Conservation (phyloP, 306 rosid species). For the Abrus pulchellus region DNA sequence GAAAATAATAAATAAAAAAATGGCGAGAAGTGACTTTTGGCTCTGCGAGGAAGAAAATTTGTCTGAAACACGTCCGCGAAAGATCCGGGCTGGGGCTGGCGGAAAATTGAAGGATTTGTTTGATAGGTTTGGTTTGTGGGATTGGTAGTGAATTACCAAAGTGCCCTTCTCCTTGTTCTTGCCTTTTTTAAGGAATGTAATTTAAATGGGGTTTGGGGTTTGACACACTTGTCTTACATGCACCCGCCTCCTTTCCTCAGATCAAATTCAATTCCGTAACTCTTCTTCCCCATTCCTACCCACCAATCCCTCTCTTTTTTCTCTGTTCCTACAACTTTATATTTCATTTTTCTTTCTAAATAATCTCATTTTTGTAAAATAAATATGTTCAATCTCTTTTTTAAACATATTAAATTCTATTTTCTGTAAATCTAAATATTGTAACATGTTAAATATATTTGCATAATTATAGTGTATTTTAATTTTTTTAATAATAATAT, state of each 20-base stretch:
- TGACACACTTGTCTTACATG: constrained; percentile 91
- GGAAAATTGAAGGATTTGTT: constrained; percentile 61
- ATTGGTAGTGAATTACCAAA: constrained; percentile 14
- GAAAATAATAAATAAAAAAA: constrained; percentile 1
- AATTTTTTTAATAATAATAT: too few species aligned
- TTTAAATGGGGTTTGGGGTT: constrained; percentile 35
- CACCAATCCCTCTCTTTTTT: not conserved
- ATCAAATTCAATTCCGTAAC: constrained; percentile 26
- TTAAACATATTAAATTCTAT: too few species aligned
- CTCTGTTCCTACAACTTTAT: too few species aligned
- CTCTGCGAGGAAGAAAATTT: constrained; percentile 68
- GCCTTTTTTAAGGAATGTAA: not conserved
- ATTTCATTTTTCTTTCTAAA: too few species aligned
- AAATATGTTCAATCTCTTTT: too few species aligned
- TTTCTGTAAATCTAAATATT: too few species aligned
- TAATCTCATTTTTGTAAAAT: too few species aligned
- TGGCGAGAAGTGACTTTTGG: constrained; percentile 67
- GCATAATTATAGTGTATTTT: too few species aligned
- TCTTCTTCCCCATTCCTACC: not conserved
- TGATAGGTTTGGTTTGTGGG: constrained; percentile 52
- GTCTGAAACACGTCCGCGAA: constrained; percentile 90
- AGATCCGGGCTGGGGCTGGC: constrained; percentile 82
- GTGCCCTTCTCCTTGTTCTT: not conserved
- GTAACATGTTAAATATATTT: too few species aligned
- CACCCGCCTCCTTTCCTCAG: constrained; percentile 49